phyloP scores from a whole-genome alignment of 805 yeast genomes.

The Trichomonascus vanleenenianus region DNA sequence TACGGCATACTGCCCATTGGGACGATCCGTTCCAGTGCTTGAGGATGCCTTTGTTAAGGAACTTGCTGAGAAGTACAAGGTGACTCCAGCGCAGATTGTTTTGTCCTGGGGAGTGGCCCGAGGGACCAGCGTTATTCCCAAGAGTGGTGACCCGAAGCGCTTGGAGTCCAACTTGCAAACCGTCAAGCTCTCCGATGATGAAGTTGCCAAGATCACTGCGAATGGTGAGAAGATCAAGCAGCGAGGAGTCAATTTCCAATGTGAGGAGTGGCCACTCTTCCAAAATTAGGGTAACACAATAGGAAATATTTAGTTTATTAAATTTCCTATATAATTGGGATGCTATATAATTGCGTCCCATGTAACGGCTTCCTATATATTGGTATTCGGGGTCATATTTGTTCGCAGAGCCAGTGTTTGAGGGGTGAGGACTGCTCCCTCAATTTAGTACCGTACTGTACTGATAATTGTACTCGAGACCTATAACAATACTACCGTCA shows the following conservation, averaged over 20 bases:
- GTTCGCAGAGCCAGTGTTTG: too few relatives aligned
- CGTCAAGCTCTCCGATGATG: conserved; percentile 36
- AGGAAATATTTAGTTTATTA: too few relatives aligned
- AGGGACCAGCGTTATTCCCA: conserved; percentile 54
- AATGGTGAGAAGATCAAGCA: conserved; percentile 16
- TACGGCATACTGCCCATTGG: conserved; percentile 77
- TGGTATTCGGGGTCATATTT: too few relatives aligned
- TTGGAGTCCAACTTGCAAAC: conserved; percentile 35
- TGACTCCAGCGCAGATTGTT: conserved; percentile 11
- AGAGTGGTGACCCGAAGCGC: conserved; percentile 43
- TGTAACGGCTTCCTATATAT: too few relatives aligned
- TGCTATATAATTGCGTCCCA: too few relatives aligned
- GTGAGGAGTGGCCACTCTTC: too few relatives aligned
- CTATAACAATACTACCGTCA: neutral
- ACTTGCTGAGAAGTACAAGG: conserved; percentile 49
- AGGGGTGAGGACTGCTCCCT: too few relatives aligned
- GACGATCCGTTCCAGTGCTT: conserved; percentile 50
- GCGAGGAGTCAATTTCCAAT: neutral
- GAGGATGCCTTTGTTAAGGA: conserved; percentile 45
- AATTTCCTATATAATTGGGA: too few relatives aligned
- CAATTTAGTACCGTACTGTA: too few relatives aligned
- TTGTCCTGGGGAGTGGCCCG: conserved; percentile 27
- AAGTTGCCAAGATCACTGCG: conserved; percentile 28
- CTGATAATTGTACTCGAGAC: too few relatives aligned
- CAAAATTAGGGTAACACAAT: too few relatives aligned